Conservation (phyloP, 495 filamentous ascomycete genomes). For the Podospora pseudoanserina region DNA sequence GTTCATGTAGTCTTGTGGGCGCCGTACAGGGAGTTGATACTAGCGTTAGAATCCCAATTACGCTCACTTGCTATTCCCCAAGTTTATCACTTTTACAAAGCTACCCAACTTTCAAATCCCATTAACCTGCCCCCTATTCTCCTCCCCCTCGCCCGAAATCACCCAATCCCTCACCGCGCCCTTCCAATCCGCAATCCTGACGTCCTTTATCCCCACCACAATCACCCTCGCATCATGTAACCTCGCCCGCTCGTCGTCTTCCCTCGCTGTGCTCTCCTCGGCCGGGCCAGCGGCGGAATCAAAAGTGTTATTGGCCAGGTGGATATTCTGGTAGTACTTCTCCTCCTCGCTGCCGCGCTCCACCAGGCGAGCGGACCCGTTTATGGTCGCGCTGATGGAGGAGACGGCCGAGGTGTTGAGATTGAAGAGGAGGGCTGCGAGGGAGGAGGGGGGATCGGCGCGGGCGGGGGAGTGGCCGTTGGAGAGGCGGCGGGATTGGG, state of each 20-base stretch:
- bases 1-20: no score
- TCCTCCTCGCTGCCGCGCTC: conserved; percentile 73
- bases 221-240: conserved; percentile 64
- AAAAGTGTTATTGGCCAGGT: conserved; percentile 92
- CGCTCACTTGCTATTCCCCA: no score
- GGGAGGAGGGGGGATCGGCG: conserved; percentile 59
- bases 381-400: conserved; percentile 92
- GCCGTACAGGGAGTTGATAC: no score
- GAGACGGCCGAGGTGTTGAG: conserved; percentile 83
- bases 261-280: conserved; percentile 21
- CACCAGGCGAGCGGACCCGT: conserved; percentile 73
- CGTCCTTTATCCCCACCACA: conserved; percentile 68
- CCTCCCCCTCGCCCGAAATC: conserved; percentile 47
- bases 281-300: conserved; percentile 33
- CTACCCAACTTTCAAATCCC: conserved; percentile 12
- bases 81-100: no score
- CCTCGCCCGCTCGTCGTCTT: conserved; percentile 42
- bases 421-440: conserved; percentile 79
- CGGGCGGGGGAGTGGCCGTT: conserved; percentile 57
- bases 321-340: conserved; percentile 69
- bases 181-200: conserved; percentile 79
- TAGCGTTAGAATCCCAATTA: no score
- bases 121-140: conserved; percentile 25
- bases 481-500: conserved; percentile 52
- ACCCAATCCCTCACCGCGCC: conserved; percentile 71